Base-by-base conservation (phyloP, 2,329 filamentous ascomycete genomes). In the Alternaria angustiovoidea region DNA sequence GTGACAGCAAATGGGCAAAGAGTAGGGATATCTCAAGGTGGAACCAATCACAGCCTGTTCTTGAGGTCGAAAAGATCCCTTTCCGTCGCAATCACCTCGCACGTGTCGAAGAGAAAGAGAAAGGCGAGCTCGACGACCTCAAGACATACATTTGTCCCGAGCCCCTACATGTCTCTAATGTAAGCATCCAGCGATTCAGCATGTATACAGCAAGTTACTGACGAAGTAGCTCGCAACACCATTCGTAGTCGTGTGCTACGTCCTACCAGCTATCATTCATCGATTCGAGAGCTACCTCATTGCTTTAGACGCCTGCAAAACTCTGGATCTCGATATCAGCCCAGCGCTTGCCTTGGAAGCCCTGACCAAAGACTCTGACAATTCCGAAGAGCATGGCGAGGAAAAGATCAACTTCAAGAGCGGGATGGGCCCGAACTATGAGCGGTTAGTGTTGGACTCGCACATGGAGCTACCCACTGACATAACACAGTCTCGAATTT, bases 391-490 rank as follows among this genome's bases (percentile, higher is more conserved):
- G 38, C 86, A 92, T 61, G 83, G 82, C 0, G 82, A 85, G 34
- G 84, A 90, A 57, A 87, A 91, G 39, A 79, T 92, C 53, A 91
- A 93, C 67, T 88, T 94, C 47, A 91, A 93, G 68, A 83, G 86
- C 48, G 94, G 93, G 3, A 97, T 97, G 93, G 93, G 93, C 1
- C 90, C 89, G 39, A 98, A 98, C 69, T 99, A 99, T 71, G 95
- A 99, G 77, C 87, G 95, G 57, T 60, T 42, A 28, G 53, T 57
- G 2, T 24, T 36, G 14, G 8, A 4, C n/a, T 22, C 6, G 8
- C 12, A 47, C 26, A 7, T 18, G 16, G 4, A 20, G 3, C 16
- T 20, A 16, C 16, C 16, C 39, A 32, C 46, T 60, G 36, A 60
- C 9, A 28, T 1, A 16, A 12, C 7, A n/a, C 28, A 60, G 57